Evolutionary conservation across 148 eudicot species (phyloP).

Genomic region (Silene latifolia): DNA sequence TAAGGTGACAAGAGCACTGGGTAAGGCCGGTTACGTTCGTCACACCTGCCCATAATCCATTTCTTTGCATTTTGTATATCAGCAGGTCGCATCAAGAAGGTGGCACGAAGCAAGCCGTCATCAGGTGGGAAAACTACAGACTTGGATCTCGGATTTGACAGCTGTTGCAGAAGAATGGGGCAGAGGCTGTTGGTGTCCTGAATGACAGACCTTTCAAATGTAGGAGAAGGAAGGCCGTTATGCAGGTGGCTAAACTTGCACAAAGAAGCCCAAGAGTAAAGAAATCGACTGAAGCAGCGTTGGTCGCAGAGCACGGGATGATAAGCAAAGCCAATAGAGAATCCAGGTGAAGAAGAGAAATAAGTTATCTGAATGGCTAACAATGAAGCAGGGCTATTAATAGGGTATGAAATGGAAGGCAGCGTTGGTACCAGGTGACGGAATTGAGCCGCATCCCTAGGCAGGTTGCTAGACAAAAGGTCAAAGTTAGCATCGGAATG

Average conservation of each 20-base stretch:
- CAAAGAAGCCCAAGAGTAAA: constrained; percentile 44
- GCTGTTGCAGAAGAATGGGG: constrained; percentile 25
- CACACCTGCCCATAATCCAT: constrained; percentile 30
- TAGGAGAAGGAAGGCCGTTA: neutral
- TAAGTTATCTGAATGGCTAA: constrained; percentile 49
- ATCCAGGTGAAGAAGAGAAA: constrained; percentile 33
- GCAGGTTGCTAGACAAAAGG: constrained; percentile 24
- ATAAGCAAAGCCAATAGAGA: constrained; percentile 43
- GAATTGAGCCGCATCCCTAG: constrained; percentile 25
- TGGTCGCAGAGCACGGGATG: constrained; percentile 43
- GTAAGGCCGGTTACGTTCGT: constrained; percentile 11
- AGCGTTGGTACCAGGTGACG: constrained; percentile 36
- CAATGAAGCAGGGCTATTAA: neutral
- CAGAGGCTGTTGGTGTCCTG: constrained; percentile 28
- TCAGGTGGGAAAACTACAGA: neutral
- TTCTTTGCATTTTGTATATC: constrained; percentile 34
- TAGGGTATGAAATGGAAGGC: neutral
- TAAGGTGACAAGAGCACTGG: constrained; percentile 38
- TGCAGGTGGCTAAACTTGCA: constrained; percentile 5
- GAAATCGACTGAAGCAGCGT: constrained; percentile 40
- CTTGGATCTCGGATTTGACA: constrained; percentile 2
- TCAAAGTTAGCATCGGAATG: constrained; percentile 29
- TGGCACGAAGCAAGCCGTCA: constrained; percentile 29
- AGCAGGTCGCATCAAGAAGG: constrained; percentile 36
- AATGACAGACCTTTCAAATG: constrained; percentile 40